A percentile compares a stretch with the other conserved stretches of the same genome.
phyloP scores from a whole-genome alignment of 768 basidiomycete species.

The Suillus americanus region DNA sequence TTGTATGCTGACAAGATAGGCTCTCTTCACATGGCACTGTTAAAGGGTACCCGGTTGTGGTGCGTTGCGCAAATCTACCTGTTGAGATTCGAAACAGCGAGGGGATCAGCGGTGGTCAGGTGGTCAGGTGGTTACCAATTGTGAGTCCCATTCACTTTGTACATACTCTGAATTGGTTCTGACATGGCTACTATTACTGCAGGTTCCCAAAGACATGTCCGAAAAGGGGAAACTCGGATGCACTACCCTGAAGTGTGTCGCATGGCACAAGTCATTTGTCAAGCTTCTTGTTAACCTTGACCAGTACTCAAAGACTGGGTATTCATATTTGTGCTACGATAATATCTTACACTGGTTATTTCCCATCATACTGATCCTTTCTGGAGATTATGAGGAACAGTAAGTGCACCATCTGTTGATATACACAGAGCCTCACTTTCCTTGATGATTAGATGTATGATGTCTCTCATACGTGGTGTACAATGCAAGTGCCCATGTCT shows the following conservation, averaged over 20 bases:
- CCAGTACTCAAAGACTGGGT: constrained; percentile 14
- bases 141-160: constrained; percentile 10
- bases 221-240: constrained; percentile 10
- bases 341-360: constrained; percentile 10
- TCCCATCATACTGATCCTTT: too few relatives aligned
- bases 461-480: constrained; percentile 35
- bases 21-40: constrained; percentile 18
- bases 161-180: neutral
- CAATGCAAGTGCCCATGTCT: constrained; percentile 32
- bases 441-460: constrained; percentile 22
- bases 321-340: constrained; percentile 8
- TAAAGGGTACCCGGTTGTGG: constrained; percentile 20
- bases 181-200: neutral
- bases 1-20: constrained; percentile 32
- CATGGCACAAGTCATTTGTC: constrained; percentile 24
- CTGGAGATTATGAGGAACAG: constrained; percentile 30
- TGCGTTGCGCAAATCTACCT: constrained; percentile 15
- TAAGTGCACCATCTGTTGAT: neutral
- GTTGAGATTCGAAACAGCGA: constrained; percentile 13
- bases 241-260: constrained; percentile 15
- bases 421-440: too few relatives aligned
- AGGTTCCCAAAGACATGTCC: neutral
- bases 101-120: constrained; percentile 12
- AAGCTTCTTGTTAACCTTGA: constrained; percentile 26
- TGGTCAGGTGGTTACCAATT: constrained; percentile 16